Evolutionary conservation across 805 yeast genomes (phyloP), one percentile per base, ranked within the genome.

Genomic region (Diddensiella caesifluorescens): DNA sequence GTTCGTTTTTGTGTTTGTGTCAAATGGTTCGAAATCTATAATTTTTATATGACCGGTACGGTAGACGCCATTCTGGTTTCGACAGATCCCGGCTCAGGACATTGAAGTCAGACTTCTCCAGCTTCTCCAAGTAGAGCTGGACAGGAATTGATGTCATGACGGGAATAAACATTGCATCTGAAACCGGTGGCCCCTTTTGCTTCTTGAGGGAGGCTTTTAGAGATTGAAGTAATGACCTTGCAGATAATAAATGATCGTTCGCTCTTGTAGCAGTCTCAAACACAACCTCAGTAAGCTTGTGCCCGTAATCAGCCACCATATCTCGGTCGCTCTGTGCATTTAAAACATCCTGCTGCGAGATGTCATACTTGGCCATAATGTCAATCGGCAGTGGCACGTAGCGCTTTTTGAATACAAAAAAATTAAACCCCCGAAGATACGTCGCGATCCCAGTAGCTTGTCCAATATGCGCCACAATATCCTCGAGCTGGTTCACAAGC

Each of bases 391-490:
- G 59, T 25, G 77, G 69, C 10, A 83, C 68, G 33, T 68, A 72
- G 44, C 73, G 69, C 21, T 73, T 68, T 23, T 64, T 55, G 16
- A 61, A 56, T 0, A 83, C 79, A 57, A 77, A 79, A 59, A 71
- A 83, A 19, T 67, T 65, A 36, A 79, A 56, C 0, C 83, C 84
- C 39, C 81, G 63, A 10, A 86, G 67, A 60, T 75, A 68, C 2
- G 82, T 70, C 1, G 86, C 79, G 9, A 86, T 68, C 0, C 88
- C 80, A 0, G 81, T 74, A 1, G 92, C 84, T 59, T 86, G 94
- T 4, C 95, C 95, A 28, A 86, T 62, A 61, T 85, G 95, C 0
- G 94, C 92, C 7, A 78, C 73, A 6, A 80, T 72, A 46, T 82
- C 85, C 25, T 77, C 70, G 5, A 77, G 62, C 4, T 58, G 50